Evolutionary conservation across 176 grass and related monocot genomes (phyloP), one percentile per base, ranked within the genome.

Genomic region (Typha latifolia): DNA sequence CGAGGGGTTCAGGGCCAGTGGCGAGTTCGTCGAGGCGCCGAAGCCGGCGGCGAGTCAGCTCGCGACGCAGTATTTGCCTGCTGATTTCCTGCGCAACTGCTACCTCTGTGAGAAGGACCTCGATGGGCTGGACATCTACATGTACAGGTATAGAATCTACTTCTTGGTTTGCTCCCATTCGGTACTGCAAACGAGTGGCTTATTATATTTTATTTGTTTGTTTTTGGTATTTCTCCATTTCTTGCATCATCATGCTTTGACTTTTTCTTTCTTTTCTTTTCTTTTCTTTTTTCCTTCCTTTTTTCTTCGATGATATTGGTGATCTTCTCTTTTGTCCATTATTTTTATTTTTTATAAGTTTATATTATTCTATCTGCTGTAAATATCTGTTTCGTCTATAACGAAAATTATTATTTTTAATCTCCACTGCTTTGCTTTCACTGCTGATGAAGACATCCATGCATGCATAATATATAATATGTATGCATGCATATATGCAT

Each of bases 111-210:
- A 62, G 59, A 84, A 75, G 67, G 71, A 72, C 49, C 86, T 89
- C 43, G 82, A 89, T 62, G 86, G 86, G 27, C 67, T 89, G 5
- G 82, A 84, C 64, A 72, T 89, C 50, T 89, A 89, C 78, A 81
- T 84, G 78, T 84, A 84, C 26, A 81, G 74, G 86, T 89, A 74
- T 10, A 43, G 37, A 43, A 43, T 43, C 34, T 4, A 0, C 34
- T 37, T 37, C 34, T 8, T 37, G 34, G 34, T 0, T 1, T 6
- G 4, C 34, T 37, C 7, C 37, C 37, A 43, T 43, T 43, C 9
- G 37, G 37, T 43, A 43, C 37, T 43, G 37, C 37, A 43, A 43
- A 8, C 9, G 7, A 43, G 37, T 43, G 37, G 37, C 7, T 43
- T 6, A 1, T 43, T 43, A 8, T 1, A 19, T 48, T 15, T 14